Evolutionary conservation across 139 green algal genomes (phyloP).

Genomic region (Ostreobium quekettii): DNA sequence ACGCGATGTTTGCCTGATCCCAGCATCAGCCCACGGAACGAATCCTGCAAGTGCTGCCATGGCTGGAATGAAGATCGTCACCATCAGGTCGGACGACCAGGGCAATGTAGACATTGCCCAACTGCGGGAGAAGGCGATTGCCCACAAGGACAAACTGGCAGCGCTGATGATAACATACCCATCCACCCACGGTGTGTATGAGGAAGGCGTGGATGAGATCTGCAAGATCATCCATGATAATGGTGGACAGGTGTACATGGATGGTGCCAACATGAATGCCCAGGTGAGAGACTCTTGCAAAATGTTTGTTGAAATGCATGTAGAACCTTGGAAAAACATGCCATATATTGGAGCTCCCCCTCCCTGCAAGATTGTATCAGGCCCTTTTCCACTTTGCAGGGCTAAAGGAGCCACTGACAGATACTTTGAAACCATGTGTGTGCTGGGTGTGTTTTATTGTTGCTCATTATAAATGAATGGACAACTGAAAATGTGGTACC

Average conservation of each 20-base stretch:
- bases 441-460: no score
- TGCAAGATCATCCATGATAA: conserved; percentile 91
- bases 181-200: conserved; percentile 96
- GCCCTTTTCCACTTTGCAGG: no score
- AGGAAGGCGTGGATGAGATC: conserved; percentile 93
- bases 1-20: conserved; percentile 98
- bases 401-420: no score
- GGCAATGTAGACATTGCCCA: conserved; percentile 93
- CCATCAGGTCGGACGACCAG: conserved; percentile 66
- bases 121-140: conserved; percentile 63
- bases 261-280: conserved; percentile 99
- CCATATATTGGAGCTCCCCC: no score
- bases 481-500: no score
- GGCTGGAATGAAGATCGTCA: conserved; percentile 94
- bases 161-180: conserved; percentile 99
- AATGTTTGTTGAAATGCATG: no score
- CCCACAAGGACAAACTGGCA: conserved; percentile 82
- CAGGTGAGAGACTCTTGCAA: conserved; percentile 58
- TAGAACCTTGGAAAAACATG: no score
- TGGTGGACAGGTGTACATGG: conserved; percentile 99
- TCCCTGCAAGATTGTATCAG: no score
- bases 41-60: conserved; percentile 97
- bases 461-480: no score
- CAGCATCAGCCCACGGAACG: conserved; percentile 91
- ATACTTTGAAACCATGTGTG: no score